Base-by-base conservation (phyloP, 176 grass and related monocot genomes). In the Paspalum notatum region DNA sequence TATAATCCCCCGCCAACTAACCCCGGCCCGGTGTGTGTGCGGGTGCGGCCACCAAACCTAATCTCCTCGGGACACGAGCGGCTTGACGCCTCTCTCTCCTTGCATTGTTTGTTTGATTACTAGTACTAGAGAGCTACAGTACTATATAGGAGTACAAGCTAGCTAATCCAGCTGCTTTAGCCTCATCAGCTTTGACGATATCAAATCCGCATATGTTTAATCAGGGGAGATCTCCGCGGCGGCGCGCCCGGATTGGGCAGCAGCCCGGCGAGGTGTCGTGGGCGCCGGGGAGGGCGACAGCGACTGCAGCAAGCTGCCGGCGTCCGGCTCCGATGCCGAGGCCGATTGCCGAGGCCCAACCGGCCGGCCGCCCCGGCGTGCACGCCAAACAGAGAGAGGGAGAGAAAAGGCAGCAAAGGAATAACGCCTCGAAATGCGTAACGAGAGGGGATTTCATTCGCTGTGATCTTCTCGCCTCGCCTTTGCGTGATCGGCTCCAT, bases 1-100 rank as follows among this genome's bases (percentile, higher is more conserved):
- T 2, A 3, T 70, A 80, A 49, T 65, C 76, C 8, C 0, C 72
- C 43, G 22, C 73, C 73, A 76, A 61, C 49, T 48, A 54, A 20
- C 17, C 66, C 41, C 21, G 9, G 5, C 18, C 58, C 39, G 32
- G n/a, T n/a, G n/a, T n/a, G n/a, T n/a, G 43, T 70, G 74, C 21
- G 56, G 6, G 58, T 26, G 56, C 63, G 68, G 39, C 84, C 47
- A 78, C 76, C 56, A 50, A 82, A 66, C 84, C 88, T 80, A 90
- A 90, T 90, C 89, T 58, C 84, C 75, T 76, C 53, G 80, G 70
- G 17, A 47, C 68, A 18, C 69, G 84, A 43, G 68, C 80, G 11
- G 18, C 22, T 32, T 25, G 69, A 22, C 46, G 26, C n/a, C 55
- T 16, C 21, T 12, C 25, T 26, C 50, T 40, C 32, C 32, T 79